Evolutionary conservation across 257 asterid species (phyloP).

Genomic region (Solanum chilense): DNA sequence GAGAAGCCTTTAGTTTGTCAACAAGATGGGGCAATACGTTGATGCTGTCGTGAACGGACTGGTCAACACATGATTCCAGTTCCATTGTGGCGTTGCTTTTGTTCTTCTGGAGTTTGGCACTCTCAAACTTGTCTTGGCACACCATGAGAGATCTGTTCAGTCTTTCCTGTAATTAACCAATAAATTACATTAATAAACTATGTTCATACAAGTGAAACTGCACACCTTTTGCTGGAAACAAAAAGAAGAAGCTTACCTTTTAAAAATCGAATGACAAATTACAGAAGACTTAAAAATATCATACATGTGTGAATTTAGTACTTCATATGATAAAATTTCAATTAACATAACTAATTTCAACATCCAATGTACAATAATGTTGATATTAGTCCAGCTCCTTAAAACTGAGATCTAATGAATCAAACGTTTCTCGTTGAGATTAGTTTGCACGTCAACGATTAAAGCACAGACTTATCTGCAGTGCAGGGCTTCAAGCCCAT

Average conservation of each 20-base stretch:
- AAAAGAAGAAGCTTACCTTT: not conserved
- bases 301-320: not conserved
- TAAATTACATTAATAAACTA: not conserved
- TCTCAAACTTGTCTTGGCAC: conserved; percentile 83
- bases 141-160: conserved; percentile 62
- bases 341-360: not conserved
- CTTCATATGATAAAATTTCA: not conserved
- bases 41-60: conserved; percentile 49
- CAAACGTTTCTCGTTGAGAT: not conserved
- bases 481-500: not conserved
- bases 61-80: conserved; percentile 76
- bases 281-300: not conserved
- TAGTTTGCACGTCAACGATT: not conserved
- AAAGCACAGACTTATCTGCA: not conserved
- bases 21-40: conserved; percentile 59
- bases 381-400: not conserved
- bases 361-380: not conserved
- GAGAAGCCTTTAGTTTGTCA: conserved; percentile 44
- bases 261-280: not conserved
- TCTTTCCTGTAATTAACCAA: conserved; percentile 40
- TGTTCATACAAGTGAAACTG: not conserved
- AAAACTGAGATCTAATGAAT: not conserved
- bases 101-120: conserved; percentile 47
- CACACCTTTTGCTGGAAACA: not conserved
- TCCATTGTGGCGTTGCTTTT: conserved; percentile 21